A percentile compares a stretch with the other conserved stretches of the same genome.
Conservation (phyloP, 148 eudicot genomes). For the Vaccinium myrtillus region DNA sequence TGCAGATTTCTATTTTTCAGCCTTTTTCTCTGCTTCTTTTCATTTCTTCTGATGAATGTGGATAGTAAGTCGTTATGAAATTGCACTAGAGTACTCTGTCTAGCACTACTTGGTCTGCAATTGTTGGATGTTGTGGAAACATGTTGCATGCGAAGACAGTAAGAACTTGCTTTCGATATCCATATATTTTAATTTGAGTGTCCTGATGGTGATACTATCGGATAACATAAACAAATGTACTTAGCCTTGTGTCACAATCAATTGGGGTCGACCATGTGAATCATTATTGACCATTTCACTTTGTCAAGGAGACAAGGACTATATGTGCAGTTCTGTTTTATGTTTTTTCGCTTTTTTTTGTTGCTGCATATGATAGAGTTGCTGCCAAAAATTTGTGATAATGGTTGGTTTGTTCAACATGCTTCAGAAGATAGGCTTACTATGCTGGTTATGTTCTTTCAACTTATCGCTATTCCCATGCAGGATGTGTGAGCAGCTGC, state of each 20-base stretch:
- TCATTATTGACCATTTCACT: neutral
- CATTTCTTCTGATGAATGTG: neutral
- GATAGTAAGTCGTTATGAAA: neutral
- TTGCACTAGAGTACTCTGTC: neutral
- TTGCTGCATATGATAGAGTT: slow-evolving; percentile 1
- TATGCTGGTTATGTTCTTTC: neutral
- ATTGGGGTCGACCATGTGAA: neutral
- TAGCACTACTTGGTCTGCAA: neutral
- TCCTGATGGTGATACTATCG: neutral
- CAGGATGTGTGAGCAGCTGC: neutral
- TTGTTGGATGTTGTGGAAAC: neutral
- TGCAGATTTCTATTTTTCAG: neutral
- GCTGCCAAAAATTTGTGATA: neutral
- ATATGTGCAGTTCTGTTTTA: neutral
- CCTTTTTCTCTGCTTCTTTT: too few relatives aligned
- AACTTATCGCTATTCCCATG: neutral
- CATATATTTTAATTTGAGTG: neutral
- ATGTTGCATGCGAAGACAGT: neutral
- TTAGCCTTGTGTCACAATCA: neutral
- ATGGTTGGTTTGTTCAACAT: neutral
- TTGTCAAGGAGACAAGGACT: neutral
- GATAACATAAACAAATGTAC: neutral
- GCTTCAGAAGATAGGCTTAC: neutral
- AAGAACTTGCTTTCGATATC: neutral
- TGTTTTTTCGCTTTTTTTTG: neutral